A percentile compares a stretch with the other conserved stretches of the same genome.
Conservation (phyloP, 1,284 basidiomycete species). For the Entoloma clypeatum region DNA sequence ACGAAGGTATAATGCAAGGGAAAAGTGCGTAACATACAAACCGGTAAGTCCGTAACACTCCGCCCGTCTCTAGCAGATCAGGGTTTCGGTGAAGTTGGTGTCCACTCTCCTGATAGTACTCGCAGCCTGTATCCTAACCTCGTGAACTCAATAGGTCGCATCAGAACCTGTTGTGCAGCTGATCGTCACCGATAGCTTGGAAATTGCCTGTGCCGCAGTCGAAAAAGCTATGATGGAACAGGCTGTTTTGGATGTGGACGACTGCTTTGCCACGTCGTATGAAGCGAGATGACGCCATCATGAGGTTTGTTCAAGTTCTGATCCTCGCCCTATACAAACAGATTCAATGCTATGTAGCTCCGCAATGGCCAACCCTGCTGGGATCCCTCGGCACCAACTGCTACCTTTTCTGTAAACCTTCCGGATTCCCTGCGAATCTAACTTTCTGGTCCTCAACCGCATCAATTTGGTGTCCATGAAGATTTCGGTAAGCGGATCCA, state of each 20-base stretch:
- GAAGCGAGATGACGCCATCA: conserved; percentile 84
- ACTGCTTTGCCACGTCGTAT: conserved; percentile 81
- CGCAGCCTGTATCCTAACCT: conserved; percentile 6
- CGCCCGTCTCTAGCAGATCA: conserved; percentile 78
- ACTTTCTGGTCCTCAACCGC: conserved; percentile 74
- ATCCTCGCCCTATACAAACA: not conserved
- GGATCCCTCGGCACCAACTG: conserved; percentile 75
- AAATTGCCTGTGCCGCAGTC: conserved; percentile 91
- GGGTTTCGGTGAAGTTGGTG: conserved; percentile 78
- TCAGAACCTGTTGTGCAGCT: conserved; percentile 73
- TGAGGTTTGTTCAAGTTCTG: conserved; percentile 52
- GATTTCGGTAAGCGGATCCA: conserved; percentile 69
- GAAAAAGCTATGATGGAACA: conserved; percentile 99
- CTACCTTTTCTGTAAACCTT: conserved; percentile 75
- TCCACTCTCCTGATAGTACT: conserved; percentile 1
- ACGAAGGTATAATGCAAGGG: too few relatives aligned
- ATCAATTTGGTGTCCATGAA: conserved; percentile 91
- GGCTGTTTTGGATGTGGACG: conserved; percentile 93
- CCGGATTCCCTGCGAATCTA: conserved; percentile 91
- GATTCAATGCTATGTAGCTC: conserved; percentile 39
- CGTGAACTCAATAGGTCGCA: conserved; percentile 46
- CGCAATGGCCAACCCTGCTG: conserved; percentile 78
- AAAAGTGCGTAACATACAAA: too few relatives aligned
- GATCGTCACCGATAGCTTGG: conserved; percentile 91
- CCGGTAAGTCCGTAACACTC: too few relatives aligned